A percentile compares a stretch with the other conserved stretches of the same genome.
Conservation (phyloP, 202 grass and related monocot species). For the Carex arenaria region DNA sequence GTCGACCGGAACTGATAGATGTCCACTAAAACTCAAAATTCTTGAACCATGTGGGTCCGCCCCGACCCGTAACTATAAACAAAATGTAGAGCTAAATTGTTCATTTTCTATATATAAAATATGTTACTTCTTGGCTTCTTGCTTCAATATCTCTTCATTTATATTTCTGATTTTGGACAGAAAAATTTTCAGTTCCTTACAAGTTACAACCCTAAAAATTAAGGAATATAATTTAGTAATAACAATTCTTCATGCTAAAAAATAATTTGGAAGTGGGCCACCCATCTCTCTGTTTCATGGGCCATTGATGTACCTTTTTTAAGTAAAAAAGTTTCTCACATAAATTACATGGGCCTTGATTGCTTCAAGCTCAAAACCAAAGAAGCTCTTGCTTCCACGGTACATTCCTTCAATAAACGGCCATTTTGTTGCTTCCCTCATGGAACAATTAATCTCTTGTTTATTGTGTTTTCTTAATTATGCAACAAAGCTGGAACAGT, state of each 20-base stretch:
- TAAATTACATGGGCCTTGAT: background rate
- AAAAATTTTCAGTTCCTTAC: too few relatives aligned
- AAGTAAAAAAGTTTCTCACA: background rate
- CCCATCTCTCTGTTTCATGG: background rate
- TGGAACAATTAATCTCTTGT: background rate
- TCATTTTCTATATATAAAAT: too few relatives aligned
- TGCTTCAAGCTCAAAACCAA: background rate
- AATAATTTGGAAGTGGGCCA: background rate
- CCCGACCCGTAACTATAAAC: too few relatives aligned
- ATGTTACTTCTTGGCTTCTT: too few relatives aligned
- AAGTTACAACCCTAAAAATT: too few relatives aligned
- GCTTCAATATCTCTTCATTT: too few relatives aligned
- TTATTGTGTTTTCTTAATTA: background rate
- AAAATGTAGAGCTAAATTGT: too few relatives aligned
- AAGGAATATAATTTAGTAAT: background rate
- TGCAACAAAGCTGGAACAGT: background rate
- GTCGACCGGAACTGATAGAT: too few relatives aligned
- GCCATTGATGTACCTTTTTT: background rate
- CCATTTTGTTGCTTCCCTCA: background rate
- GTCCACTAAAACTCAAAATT: too few relatives aligned
- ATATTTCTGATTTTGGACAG: too few relatives aligned
- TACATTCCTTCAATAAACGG: conserved; percentile 2
- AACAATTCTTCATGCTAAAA: too few relatives aligned
- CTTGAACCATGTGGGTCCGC: too few relatives aligned
- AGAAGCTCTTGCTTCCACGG: background rate